phyloP scores from a whole-genome alignment of 1,139 yeast genomes.

The Yamadazyma pseudoaaseri region DNA sequence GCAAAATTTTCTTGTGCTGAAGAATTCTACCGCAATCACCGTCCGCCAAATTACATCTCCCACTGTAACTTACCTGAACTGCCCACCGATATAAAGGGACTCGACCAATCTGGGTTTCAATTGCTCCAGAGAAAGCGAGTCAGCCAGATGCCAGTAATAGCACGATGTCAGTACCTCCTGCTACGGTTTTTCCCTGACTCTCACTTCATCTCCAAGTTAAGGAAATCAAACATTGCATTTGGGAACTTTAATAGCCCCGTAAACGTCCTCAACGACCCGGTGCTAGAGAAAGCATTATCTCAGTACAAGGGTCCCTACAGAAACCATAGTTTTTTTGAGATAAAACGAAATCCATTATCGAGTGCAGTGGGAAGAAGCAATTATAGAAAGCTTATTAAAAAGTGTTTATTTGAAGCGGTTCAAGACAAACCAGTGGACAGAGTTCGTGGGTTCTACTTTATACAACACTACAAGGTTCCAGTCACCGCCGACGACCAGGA shows the following conservation, averaged over 20 bases:
- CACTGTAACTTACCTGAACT: constrained; percentile 21
- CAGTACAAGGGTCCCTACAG: constrained; percentile 31
- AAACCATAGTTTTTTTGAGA: constrained; percentile 22
- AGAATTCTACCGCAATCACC: constrained; percentile 8
- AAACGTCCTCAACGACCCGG: constrained; percentile 25
- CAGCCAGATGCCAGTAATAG: constrained; percentile 21
- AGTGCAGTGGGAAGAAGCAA: constrained; percentile 34
- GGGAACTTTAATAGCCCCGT: constrained; percentile 32
- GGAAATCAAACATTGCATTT: constrained; percentile 43
- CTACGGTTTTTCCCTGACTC: constrained; percentile 28
- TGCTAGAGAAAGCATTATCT: constrained; percentile 28
- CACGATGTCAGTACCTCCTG: constrained; percentile 21
- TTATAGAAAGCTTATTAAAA: constrained; percentile 27
- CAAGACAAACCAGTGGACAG: constrained; percentile 7
- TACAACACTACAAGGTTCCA: constrained; percentile 39
- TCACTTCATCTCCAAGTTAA: constrained; percentile 26
- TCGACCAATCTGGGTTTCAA: constrained; percentile 26
- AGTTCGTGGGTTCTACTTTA: constrained; percentile 44
- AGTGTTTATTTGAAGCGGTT: constrained; percentile 20
- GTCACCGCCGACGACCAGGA: constrained; percentile 25
- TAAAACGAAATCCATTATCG: constrained; percentile 27
- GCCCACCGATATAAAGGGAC: constrained; percentile 39
- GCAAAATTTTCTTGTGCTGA: constrained; percentile 4
- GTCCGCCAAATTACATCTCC: constrained; percentile 11
- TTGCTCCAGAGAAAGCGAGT: constrained; percentile 15